A percentile compares a stretch with the other conserved stretches of the same genome.
Conservation (phyloP, 2,329 filamentous ascomycete genomes). For the Claviceps pusilla region DNA sequence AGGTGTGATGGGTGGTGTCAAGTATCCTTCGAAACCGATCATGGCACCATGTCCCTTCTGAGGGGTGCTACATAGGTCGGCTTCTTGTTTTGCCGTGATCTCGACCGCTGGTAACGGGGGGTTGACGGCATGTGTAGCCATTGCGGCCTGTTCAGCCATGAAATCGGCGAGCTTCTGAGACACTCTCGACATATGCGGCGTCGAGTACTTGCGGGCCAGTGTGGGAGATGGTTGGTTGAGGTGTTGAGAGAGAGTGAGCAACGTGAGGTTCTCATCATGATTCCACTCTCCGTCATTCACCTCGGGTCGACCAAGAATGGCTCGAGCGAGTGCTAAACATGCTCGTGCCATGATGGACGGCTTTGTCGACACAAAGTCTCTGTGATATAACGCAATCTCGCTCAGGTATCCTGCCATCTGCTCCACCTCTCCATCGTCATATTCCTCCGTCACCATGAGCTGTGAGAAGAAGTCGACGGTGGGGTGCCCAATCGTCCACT, state of each 20-base stretch:
- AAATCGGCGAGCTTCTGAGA: slow-evolving; percentile 43
- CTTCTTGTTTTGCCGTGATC: slow-evolving; percentile 30
- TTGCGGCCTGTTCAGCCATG: slow-evolving; percentile 43
- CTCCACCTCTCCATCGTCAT: slow-evolving; percentile 71
- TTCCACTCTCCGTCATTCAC: slow-evolving; percentile 64
- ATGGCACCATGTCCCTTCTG: slow-evolving; percentile 55
- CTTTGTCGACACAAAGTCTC: slow-evolving; percentile 86
- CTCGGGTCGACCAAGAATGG: slow-evolving; percentile 69
- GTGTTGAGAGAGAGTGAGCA: slow-evolving; percentile 44
- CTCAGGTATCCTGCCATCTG: slow-evolving; percentile 89
- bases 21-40: slow-evolving; percentile 57
- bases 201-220: slow-evolving; percentile 45
- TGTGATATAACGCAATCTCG: slow-evolving; percentile 90
- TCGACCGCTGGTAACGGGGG: slow-evolving; percentile 49
- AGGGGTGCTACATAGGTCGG: slow-evolving; percentile 60
- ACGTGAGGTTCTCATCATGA: slow-evolving; percentile 52
- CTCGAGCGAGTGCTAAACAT: slow-evolving; percentile 71
- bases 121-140: slow-evolving; percentile 30
- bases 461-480: slow-evolving; percentile 91
- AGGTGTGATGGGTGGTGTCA: slow-evolving; percentile 75
- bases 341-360: slow-evolving; percentile 84
- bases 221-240: slow-evolving; percentile 43
- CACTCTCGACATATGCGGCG: slow-evolving; percentile 35
- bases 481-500: slow-evolving; percentile 91
- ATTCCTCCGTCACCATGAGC: slow-evolving; percentile 67